Evolutionary conservation across 306 rosid genomes (phyloP), one percentile per base, ranked within the genome.

Genomic region (Quercus agrifolia): DNA sequence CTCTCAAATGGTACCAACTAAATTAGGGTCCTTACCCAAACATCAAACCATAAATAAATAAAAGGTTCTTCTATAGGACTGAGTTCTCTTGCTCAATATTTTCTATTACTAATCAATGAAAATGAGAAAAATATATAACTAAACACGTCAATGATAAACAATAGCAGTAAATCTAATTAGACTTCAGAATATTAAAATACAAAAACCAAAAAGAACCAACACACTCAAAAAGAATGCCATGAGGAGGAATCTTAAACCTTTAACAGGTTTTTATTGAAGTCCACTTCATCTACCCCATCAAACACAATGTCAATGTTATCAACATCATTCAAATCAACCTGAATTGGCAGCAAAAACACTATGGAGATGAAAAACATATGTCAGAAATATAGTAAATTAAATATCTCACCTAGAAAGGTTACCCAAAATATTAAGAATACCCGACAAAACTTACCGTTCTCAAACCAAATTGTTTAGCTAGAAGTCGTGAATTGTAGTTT

Each of bases 281-380:
- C 79, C 71, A 76, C 79, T 76, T 76, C 79, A 76, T 76, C 79
- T 41, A 62, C 79, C 27, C 19, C 49, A 2, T 76, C 79, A 63
- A 76, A 76, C 14, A 71, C 79, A 62, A 76, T 63, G 79, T 76
- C 79, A 27, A 76, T 63, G 13, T 56, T 69, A 46, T 54, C 44
- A 49, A 76, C 72, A 49, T 76, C 79, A 44, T 76, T 76, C 72
- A 76, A 23, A 61, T 76, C 79, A 49, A 63, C 79, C 79, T 76
- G 62, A 62, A 63, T 21, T 63, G 18, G 27, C 54, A 57, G 25
- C 28, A 57, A 57, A 57, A n/a, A 6, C 63, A 20, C 21, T 6
- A 18, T 20, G 25, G 63, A 57, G 63, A 57, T 57, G 63, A 44
- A 57, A n/a, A n/a, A 57, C 63, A 57, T 17, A 57, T 1, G 4